Conservation (phyloP, 2,329 filamentous ascomycete species). For the Fusarium beomiforme region DNA sequence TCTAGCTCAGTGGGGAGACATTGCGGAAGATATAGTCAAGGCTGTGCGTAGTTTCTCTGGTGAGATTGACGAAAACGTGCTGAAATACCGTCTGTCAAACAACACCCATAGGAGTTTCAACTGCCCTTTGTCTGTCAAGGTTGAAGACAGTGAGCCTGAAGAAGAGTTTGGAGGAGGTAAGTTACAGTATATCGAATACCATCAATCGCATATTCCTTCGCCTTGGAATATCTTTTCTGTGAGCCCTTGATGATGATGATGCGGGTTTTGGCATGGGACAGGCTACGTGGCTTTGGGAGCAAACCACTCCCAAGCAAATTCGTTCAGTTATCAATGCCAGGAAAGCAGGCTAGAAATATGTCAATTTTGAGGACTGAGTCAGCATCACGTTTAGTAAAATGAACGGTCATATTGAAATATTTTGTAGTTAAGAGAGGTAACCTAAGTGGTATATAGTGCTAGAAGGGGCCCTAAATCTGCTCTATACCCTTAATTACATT, state of each 20-base stretch:
- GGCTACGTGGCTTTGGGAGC: neutral
- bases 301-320: too few relatives aligned
- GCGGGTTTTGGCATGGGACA: neutral
- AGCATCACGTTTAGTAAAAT: too few relatives aligned
- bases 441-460: too few relatives aligned
- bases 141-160: neutral
- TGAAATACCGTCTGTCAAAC: neutral
- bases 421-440: too few relatives aligned
- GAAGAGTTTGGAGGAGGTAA: neutral
- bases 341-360: too few relatives aligned
- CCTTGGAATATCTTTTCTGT: neutral
- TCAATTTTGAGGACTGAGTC: too few relatives aligned
- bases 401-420: too few relatives aligned
- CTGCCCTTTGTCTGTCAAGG: neutral
- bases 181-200: slow-evolving; percentile 5
- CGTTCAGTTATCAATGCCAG: too few relatives aligned
- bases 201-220: neutral
- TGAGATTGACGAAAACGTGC: neutral
- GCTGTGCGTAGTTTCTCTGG: neutral
- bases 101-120: neutral
- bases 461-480: too few relatives aligned
- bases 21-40: neutral
- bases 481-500: too few relatives aligned
- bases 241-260: too few relatives aligned
- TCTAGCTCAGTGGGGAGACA: neutral